Percentiles rank a stretch among this genome's conserved stretches.
Conservation (phyloP, 495 filamentous ascomycete species). For the Xylaria castorea region DNA sequence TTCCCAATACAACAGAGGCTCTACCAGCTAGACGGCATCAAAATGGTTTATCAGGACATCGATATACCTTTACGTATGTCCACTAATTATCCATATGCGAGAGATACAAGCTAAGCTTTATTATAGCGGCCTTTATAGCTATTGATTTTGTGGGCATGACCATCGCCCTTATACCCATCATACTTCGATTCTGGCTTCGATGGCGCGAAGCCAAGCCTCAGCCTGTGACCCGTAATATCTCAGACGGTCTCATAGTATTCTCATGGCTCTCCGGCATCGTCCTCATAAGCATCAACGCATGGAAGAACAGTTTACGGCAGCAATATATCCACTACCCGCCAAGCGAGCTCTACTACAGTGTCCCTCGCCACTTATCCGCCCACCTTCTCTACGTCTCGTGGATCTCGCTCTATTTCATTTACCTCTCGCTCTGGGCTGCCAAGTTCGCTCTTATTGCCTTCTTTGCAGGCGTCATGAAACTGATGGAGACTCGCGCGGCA, state of each 20-base stretch:
- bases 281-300: conserved; percentile 46
- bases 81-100: background rate
- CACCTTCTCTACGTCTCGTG: conserved; percentile 43
- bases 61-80: conserved; percentile 32
- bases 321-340: conserved; percentile 33
- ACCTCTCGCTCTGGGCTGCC: conserved; percentile 42
- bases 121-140: conserved; percentile 43
- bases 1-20: background rate
- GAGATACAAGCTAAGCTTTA: conserved; percentile 11
- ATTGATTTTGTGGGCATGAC: conserved; percentile 45
- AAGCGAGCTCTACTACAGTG: conserved; percentile 32
- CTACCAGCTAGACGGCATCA: background rate
- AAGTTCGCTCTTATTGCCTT: conserved; percentile 47
- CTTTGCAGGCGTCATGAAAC: conserved; percentile 40
- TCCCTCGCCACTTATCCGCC: conserved; percentile 23
- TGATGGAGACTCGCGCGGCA: conserved; percentile 30
- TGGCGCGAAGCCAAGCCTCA: conserved; percentile 22
- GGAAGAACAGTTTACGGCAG: conserved; percentile 42
- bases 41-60: conserved; percentile 31
- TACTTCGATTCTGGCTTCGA: conserved; percentile 42
- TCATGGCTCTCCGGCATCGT: conserved; percentile 44
- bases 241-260: conserved; percentile 41
- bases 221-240: conserved; percentile 33
- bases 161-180: conserved; percentile 41
- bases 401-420: conserved; percentile 47